Evolutionary conservation across 2,329 filamentous ascomycete species (phyloP), one percentile per base, ranked within the genome.

Genomic region (Pseudocercospora cruenta): DNA sequence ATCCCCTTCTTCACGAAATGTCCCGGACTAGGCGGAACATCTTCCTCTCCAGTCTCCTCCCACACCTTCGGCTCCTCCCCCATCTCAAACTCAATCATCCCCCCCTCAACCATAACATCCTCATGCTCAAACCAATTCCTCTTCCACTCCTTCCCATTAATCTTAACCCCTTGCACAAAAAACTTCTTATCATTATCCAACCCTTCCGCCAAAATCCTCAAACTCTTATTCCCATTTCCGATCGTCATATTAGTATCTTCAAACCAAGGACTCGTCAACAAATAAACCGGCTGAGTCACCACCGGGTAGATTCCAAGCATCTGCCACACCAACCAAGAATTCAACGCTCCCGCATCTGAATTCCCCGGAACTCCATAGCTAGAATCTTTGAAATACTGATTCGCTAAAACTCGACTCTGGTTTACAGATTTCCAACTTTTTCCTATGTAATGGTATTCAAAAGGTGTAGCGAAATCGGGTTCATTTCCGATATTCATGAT

Each of bases 51-150:
- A 6, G 39, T 43, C 14, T 72, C 80, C 69, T 86, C 84, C 84
- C 83, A 85, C 3, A 69, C 62, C 26, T 70, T 78, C 65, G 72
- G 73, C 28, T 82, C 76, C 2, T 72, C 70, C 0, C 82, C 82
- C 36, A 85, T 68, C 24, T 78, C 77, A 72, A 86, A 86, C 71
- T 86, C 81, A 28, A 86, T 78, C 9, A 74, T 78, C 0, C 83
- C 82, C 0, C 82, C 83, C 22, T 80, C 71, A 0, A 76, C 71
- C 67, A 83, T 76, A 4, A 83, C 67, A 71, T 87, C 83, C 0
- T 81, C 79, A 72, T 87, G 85, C 63, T 82, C 79, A 19, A 88
- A 79, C 86, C 86, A 87, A 62, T 85, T 87, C 76, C 80, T 82
- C 0, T 77, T 70, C 86, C 85, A 87, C 0, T 63, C 2, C 61